phyloP scores from a whole-genome alignment of 306 rosid genomes.

The Rosa multiflora region DNA sequence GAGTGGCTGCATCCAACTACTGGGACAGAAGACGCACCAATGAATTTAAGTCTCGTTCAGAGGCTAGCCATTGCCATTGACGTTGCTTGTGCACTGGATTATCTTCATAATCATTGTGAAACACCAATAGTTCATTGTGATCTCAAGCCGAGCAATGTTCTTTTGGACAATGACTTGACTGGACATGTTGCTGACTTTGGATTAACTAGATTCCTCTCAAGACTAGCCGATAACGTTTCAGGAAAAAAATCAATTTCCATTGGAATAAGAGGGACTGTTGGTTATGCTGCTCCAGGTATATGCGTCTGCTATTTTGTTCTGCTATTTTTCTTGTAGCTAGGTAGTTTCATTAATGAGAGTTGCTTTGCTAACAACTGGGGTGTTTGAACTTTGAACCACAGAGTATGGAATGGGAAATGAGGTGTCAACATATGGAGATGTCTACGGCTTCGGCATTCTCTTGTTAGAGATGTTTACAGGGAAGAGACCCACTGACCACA shows the following conservation, averaged over 20 bases:
- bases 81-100: slow-evolving; percentile 11
- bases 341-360: background rate
- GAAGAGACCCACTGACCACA: background rate
- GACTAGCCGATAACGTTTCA: background rate
- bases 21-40: background rate
- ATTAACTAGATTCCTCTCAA: background rate
- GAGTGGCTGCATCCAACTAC: slow-evolving; percentile 7
- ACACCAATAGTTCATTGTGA: slow-evolving; percentile 10
- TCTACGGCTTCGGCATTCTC: slow-evolving; percentile 12
- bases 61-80: background rate
- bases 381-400: background rate
- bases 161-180: background rate
- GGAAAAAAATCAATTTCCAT: background rate
- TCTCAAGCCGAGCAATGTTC: slow-evolving; percentile 11
- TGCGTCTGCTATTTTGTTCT: background rate
- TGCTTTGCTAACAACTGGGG: background rate
- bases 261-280: slow-evolving; percentile 7
- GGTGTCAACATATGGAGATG: slow-evolving; percentile 5
- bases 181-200: slow-evolving; percentile 15
- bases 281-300: slow-evolving; percentile 13
- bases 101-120: background rate
- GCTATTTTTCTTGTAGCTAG: background rate
- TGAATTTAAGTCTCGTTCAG: background rate
- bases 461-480: slow-evolving; percentile 10
- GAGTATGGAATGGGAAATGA: slow-evolving; percentile 4